Evolutionary conservation across 2,329 filamentous ascomycete genomes (phyloP).

Genomic region (Calonectria multiphialidica): DNA sequence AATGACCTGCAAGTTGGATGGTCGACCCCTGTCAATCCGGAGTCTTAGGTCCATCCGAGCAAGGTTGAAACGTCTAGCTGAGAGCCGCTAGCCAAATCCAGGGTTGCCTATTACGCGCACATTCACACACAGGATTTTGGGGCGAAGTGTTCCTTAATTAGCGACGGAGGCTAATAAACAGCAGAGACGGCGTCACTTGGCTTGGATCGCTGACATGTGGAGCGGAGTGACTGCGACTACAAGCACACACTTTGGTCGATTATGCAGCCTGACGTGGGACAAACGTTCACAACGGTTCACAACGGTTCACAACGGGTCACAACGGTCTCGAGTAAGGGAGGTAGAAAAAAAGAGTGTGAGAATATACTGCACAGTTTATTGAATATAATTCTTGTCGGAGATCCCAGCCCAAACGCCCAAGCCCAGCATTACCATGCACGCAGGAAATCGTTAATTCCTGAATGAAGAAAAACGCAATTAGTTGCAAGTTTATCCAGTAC

Average conservation of each 20-base stretch:
- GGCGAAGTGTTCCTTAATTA: neutral
- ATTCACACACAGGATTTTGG: neutral
- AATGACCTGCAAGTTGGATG: neutral
- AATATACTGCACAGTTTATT: neutral
- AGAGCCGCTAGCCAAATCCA: neutral
- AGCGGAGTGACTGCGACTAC: neutral
- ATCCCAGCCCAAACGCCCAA: conserved; percentile 14
- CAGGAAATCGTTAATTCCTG: conserved; percentile 42
- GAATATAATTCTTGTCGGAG: neutral
- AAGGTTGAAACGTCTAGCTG: neutral
- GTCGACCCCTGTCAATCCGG: neutral
- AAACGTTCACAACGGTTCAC: conserved; percentile 2
- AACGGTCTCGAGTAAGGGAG: neutral
- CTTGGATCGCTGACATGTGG: neutral
- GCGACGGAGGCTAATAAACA: neutral
- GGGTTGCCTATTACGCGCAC: neutral
- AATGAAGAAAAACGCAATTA: conserved; percentile 28
- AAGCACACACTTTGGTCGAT: neutral
- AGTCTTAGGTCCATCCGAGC: conserved; percentile 1
- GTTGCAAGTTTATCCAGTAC: conserved; percentile 39
- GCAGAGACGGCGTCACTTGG: neutral
- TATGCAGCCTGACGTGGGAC: conserved; percentile 34
- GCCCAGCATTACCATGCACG: neutral
- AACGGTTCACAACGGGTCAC: too few species aligned
- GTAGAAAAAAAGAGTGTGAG: neutral